Base-by-base conservation (phyloP, 768 basidiomycete genomes). In the Trametes coccinea region DNA sequence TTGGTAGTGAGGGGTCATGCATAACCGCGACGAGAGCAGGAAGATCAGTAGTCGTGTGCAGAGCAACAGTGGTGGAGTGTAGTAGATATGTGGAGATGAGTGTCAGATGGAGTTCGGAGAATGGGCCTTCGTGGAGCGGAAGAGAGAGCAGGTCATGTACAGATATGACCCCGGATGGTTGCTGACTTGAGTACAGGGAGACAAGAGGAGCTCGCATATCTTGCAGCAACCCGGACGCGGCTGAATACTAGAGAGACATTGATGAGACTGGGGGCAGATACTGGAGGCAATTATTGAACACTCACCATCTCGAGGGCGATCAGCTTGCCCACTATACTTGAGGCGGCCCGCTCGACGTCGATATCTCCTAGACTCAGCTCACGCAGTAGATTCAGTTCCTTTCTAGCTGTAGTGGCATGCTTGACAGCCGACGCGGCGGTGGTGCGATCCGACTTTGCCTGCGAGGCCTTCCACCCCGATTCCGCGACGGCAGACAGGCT, bases 321-420 rank as follows among this genome's bases (percentile, higher is more conserved):
- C 2, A 93, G 72, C 71, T 91, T 92, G 7, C 83, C 87, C 5
- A 85, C 69, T 4, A 92, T 74, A 60, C 86, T 86, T 52, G 80
- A 80, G 0, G 88, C 91, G 2, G 89, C 90, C 40, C 87, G 80
- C 73, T 93, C 92, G 5, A 92, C 79, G 64, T 92, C 87, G 8
- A 89, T 14, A 64, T 82, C 81, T 2, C 75, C 77, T 0, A 80
- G 75, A 47, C 72, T 74, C 17, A 82, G 53, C 34, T 68, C 69
- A 52, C 90, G 76, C 45, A 93, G 74, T 2, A 71, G 65, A 1
- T 59, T 60, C 7, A 93, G 70, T 53, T 82, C 78, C 53, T 75
- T 77, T 14, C 76, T 70, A 0, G 82, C 83, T 16, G 78, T 66
- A 8, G 75, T 70, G 6, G 77, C 74, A 14, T 78, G 69, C 27